Conservation (phyloP, 768 basidiomycete genomes). For the Rhizopogon vinicolor region DNA sequence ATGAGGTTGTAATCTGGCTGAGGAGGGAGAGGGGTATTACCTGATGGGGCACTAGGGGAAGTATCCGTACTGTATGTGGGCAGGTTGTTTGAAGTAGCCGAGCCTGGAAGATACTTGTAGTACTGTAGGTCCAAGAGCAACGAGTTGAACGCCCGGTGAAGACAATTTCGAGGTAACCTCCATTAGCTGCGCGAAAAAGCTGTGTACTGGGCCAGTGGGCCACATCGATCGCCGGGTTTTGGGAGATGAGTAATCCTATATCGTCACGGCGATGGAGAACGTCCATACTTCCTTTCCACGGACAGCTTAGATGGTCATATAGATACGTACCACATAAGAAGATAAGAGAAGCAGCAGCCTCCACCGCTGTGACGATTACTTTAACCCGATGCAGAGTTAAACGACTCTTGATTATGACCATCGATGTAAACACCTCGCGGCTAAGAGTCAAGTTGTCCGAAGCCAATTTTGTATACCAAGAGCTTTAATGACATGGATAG, state of each 20-base stretch:
- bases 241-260: background rate
- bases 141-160: slow-evolving; percentile 4
- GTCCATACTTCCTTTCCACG: slow-evolving; percentile 18
- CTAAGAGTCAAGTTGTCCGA: background rate
- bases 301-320: slow-evolving; percentile 16
- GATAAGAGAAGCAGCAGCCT: slow-evolving; percentile 14
- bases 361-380: slow-evolving; percentile 8
- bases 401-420: slow-evolving; percentile 19
- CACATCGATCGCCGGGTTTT: background rate
- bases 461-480: too few relatives aligned
- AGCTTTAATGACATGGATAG: slow-evolving; percentile 9
- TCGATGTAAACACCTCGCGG: slow-evolving; percentile 13
- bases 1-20: slow-evolving; percentile 6
- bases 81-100: too few relatives aligned
- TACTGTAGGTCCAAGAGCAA: slow-evolving; percentile 2
- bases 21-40: slow-evolving; percentile 4
- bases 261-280: slow-evolving; percentile 12
- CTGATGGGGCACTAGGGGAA: slow-evolving; percentile 1
- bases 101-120: background rate
- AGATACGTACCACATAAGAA: slow-evolving; percentile 18
- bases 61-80: too few relatives aligned
- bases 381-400: slow-evolving; percentile 14
- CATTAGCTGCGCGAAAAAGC: slow-evolving; percentile 1
- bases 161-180: background rate
- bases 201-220: background rate